Conservation (phyloP, 495 filamentous ascomycete genomes). For the Aspergillus wentii region DNA sequence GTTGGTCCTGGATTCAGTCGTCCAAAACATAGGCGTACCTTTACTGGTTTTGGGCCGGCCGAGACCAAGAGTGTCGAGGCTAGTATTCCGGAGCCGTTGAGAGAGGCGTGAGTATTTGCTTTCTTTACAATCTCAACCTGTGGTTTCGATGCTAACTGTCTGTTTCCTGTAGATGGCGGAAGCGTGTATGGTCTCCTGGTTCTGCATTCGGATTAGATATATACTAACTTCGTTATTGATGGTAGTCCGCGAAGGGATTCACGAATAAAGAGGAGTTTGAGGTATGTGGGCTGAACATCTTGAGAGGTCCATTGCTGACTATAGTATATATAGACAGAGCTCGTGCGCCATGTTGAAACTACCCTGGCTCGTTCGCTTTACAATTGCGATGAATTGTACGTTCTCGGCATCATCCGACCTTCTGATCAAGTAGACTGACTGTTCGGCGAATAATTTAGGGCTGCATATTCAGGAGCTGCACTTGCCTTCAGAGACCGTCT, state of each 20-base stretch:
- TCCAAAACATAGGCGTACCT: slow-evolving; percentile 93
- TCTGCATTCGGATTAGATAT: not conserved
- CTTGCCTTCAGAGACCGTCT: slow-evolving; percentile 90
- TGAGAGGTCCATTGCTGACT: too few relatives aligned
- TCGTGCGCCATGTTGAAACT: slow-evolving; percentile 93
- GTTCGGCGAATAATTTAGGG: too few relatives aligned
- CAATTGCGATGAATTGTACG: slow-evolving; percentile 88
- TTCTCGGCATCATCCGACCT: too few relatives aligned
- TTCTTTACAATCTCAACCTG: not conserved
- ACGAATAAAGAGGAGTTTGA: slow-evolving; percentile 69
- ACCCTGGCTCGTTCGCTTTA: slow-evolving; percentile 93
- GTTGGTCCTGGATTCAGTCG: slow-evolving; percentile 67
- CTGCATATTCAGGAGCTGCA: slow-evolving; percentile 85
- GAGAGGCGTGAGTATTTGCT: slow-evolving; percentile 65
- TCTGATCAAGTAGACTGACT: too few relatives aligned
- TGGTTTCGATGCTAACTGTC: not conserved
- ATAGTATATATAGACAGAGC: slow-evolving; percentile 52
- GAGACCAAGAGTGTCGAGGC: slow-evolving; percentile 94
- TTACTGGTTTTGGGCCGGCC: slow-evolving; percentile 80
- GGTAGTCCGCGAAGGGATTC: slow-evolving; percentile 63
- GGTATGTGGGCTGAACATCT: slow-evolving; percentile 28
- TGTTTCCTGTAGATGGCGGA: slow-evolving; percentile 60
- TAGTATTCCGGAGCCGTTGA: slow-evolving; percentile 80
- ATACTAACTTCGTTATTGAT: slow-evolving; percentile 4
- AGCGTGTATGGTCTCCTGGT: slow-evolving; percentile 49